A percentile compares a stretch with the other conserved stretches of the same genome.
Conservation (phyloP, 345 rosid species). For the Euclidium syriacum region DNA sequence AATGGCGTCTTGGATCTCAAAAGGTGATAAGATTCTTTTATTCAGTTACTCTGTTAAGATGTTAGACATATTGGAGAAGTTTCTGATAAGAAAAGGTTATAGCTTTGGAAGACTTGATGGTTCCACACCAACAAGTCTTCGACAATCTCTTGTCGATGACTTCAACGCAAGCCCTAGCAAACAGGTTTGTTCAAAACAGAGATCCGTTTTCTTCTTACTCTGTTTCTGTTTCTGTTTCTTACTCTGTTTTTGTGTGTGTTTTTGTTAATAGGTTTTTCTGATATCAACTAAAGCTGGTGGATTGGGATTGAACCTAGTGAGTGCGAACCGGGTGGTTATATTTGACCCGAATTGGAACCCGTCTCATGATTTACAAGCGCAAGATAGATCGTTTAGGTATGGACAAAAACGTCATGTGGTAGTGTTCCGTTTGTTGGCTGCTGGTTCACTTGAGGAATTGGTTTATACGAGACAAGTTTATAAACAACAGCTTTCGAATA, state of each 20-base stretch:
- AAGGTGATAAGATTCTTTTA: slow-evolving; percentile 91
- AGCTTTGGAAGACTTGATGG: slow-evolving; percentile 93
- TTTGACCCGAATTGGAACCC: slow-evolving; percentile 99
- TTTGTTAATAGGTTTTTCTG: no score
- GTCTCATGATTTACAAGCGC: slow-evolving; percentile 89
- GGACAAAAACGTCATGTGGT: slow-evolving; percentile 95
- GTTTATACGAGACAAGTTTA: slow-evolving; percentile 88
- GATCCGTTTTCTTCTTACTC: neutral
- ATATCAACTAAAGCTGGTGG: slow-evolving; percentile 99
- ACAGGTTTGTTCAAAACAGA: slow-evolving; percentile 43
- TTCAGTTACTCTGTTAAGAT: slow-evolving; percentile 97
- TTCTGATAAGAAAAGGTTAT: slow-evolving; percentile 82
- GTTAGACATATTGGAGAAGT: slow-evolving; percentile 89
- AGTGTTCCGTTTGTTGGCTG: slow-evolving; percentile 88
- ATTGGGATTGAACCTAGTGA: slow-evolving; percentile 93
- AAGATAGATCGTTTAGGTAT: slow-evolving; percentile 91
- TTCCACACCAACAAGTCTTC: slow-evolving; percentile 75
- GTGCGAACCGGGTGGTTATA: slow-evolving; percentile 92
- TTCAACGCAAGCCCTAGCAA: slow-evolving; percentile 93
- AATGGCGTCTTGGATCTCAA: slow-evolving; percentile 69
- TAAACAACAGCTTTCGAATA: slow-evolving; percentile 93
- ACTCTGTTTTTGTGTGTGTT: neutral
- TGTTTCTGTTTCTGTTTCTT: neutral
- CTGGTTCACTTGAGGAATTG: slow-evolving; percentile 94
- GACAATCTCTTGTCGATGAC: slow-evolving; percentile 81